Conservation (phyloP, 208 protist genomes). For the Trichomonas gallinae region DNA sequence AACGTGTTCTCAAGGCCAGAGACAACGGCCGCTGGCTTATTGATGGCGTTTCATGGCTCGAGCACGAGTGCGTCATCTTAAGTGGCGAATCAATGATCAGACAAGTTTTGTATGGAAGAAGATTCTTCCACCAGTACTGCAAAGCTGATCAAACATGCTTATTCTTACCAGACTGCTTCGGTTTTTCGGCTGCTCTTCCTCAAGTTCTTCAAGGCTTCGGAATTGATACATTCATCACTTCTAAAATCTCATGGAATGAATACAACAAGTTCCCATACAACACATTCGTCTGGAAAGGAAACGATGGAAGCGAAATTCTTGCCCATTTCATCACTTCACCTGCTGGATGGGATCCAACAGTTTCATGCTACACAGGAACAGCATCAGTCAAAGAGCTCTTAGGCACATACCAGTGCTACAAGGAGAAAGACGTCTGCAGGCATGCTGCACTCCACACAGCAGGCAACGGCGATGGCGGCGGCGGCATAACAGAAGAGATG, state of each 20-base stretch:
- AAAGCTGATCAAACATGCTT: neutral
- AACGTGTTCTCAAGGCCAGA: neutral
- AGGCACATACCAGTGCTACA: neutral
- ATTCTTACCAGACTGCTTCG: conserved; percentile 14
- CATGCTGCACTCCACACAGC: neutral
- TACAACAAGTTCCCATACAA: neutral
- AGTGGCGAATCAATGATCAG: conserved; percentile 20
- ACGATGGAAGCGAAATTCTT: conserved; percentile 21
- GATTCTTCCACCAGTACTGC: neutral
- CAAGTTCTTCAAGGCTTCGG: neutral
- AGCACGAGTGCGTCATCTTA: neutral
- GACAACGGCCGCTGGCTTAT: neutral
- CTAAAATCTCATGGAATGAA: neutral
- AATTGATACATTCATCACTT: neutral
- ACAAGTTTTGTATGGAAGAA: neutral
- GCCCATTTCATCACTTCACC: conserved; percentile 16
- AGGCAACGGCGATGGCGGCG: conserved; percentile 30
- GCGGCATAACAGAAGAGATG: conserved; percentile 26
- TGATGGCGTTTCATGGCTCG: neutral
- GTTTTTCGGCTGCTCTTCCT: neutral
- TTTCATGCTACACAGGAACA: neutral
- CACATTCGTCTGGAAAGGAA: conserved; percentile 24
- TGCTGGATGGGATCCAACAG: neutral
- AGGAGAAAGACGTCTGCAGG: neutral
- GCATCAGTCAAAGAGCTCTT: neutral